Evolutionary conservation across 805 yeast genomes (phyloP).

Genomic region (Cyberlindnera subsufficiens): DNA sequence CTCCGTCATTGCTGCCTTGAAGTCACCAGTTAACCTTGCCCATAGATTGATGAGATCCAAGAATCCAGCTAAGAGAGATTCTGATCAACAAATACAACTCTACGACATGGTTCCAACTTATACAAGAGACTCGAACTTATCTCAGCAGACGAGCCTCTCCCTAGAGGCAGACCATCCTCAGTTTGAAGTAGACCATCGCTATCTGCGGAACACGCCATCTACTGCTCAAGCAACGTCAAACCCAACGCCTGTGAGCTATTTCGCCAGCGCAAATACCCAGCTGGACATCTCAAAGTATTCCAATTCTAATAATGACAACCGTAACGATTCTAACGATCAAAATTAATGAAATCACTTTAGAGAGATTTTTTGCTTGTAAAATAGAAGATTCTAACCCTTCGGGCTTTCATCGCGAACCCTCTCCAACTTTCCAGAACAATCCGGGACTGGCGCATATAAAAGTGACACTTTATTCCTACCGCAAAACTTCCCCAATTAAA

Average conservation of each 20-base stretch:
- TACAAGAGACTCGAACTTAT: conserved; percentile 4
- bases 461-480: not conserved
- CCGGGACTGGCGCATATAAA: not conserved
- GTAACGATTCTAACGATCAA: too few species aligned
- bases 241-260: conserved; percentile 7
- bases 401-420: too few species aligned
- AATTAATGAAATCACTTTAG: too few species aligned
- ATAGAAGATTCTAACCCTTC: not conserved
- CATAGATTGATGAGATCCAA: not conserved
- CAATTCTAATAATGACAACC: not conserved
- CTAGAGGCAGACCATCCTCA: conserved; percentile 21
- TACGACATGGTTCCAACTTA: conserved; percentile 1
- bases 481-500: too few species aligned
- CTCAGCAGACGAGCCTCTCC: conserved; percentile 12
- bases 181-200: conserved; percentile 22
- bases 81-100: not conserved
- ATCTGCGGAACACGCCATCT: conserved; percentile 22
- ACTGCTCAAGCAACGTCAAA: conserved; percentile 10
- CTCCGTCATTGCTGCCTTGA: conserved; percentile 8
- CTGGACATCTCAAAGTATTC: not conserved
- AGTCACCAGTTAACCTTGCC: conserved; percentile 4
- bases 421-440: not conserved
- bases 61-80: not conserved
- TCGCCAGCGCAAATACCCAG: conserved; percentile 3
- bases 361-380: too few species aligned